Evolutionary conservation across 495 filamentous ascomycete genomes (phyloP), one percentile per base, ranked within the genome.

Genomic region (Podospora tetraspora): DNA sequence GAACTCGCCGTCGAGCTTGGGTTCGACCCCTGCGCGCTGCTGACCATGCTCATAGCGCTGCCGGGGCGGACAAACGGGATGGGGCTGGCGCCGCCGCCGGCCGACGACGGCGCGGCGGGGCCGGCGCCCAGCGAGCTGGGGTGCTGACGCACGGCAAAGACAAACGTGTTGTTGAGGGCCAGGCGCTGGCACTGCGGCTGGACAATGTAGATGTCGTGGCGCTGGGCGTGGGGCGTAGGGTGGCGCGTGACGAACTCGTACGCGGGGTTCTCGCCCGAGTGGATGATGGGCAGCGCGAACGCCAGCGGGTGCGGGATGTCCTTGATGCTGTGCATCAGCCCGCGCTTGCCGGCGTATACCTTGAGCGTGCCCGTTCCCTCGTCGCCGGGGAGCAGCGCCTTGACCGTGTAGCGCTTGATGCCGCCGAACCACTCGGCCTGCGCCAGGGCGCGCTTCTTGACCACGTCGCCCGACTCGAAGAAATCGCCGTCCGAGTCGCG

Each of bases 141-240:
- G 75, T 98, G 93, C 74, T 99, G 95, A 29, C 95, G 91, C 61
- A 98, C 90, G 63, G 90, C 89, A 74, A 99, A 99, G 25, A 99
- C 94, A 75, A 97, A 99, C 8, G 95, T 99, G 75, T 98, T 98
- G 80, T 97, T 97, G 57, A 96, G 79, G 10, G 92, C 93, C 12
- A 99, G 81, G 23, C 86, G 86, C 52, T 90, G 84, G 75, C 95
- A 98, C 77, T 98, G 96, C 0, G 96, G 95, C 72, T 97, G 94
- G 34, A 90, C 91, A 73, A 99, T 90, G 79, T 99, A 99, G 70
- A 99, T 86, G 71, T 98, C 95, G 77, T 99, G 94, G 23, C 95
- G 88, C 73, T 96, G 92, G 57, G 95, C 96, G 76, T 98, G 96
- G 12, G 95, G 96, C 0, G 95, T 99, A 2, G 96, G 95, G 78